Base-by-base conservation (phyloP, 306 rosid genomes). In the Fagus crenata region DNA sequence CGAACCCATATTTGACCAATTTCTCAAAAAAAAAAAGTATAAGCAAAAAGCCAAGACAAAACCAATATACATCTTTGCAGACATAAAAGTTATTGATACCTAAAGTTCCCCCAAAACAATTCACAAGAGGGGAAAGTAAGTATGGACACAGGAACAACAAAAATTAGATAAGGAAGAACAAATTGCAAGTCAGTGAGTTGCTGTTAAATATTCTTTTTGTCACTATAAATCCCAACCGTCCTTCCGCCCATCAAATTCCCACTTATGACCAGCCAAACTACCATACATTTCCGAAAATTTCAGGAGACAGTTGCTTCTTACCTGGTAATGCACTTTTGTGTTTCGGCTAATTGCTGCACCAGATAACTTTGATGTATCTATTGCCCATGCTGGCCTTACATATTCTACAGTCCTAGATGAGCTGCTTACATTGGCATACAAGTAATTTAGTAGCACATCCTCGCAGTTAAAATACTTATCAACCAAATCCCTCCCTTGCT, bases 161-260 rank as follows among this genome's bases (percentile, higher is more conserved):
- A 77, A 83, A 60, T 81, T 74, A 69, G 72, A 81, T 87, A 53
- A 49, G 54, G 71, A 73, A 53, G 12, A 40, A 83, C 76, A 86
- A 85, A 60, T 37, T 31, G 76, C 77, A 63, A 49, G 74, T 72
- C 71, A 71, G 58, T 71, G 85, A 77, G 74, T 74, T 74, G 49
- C 84, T 82, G 65, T 53, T 17, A 75, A 77, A 33, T 22, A 39
- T 31, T 59, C 78, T 59, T 51, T 46, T 72, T 22, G 74, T 72
- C 60, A 53, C 92, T 96, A 96, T 83, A 84, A 85, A 89, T 96
- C 99, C 99, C 99, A 96, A 36, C 98, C 97, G 69, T 96, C 99
- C 81, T 86, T 89, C 72, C 99, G 83, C 53, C 84, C 85, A 49
- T 87, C 82, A 18, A 96, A 96, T 69, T 87, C 88, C 89, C 88